Evolutionary conservation across 2,329 filamentous ascomycete species (phyloP).

Genomic region (Phialemoniopsis sp.): DNA sequence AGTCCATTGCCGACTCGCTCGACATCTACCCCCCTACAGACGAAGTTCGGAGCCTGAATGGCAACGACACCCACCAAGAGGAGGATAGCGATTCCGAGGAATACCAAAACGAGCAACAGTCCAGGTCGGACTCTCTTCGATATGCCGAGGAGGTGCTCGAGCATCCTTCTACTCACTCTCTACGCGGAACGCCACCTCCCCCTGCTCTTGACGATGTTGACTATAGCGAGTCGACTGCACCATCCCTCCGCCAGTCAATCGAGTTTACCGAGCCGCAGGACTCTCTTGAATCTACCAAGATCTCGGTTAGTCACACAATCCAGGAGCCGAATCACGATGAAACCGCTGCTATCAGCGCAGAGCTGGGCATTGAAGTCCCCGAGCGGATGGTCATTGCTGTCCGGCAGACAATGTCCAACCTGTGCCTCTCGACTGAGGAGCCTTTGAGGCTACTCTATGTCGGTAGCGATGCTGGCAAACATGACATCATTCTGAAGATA

Average conservation of each 20-base stretch:
- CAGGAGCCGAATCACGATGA: conserved; percentile 35
- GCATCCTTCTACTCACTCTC: conserved; percentile 29
- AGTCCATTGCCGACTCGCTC: conserved; percentile 24
- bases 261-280: conserved; percentile 37
- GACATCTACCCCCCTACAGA: conserved; percentile 16
- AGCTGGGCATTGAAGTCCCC: conserved; percentile 17
- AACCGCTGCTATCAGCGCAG: conserved; percentile 24
- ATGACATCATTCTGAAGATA: conserved; percentile 39
- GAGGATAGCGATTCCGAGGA: conserved; percentile 36
- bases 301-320: conserved; percentile 42
- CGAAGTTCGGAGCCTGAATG: conserved; percentile 22
- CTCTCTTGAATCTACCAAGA: conserved; percentile 26
- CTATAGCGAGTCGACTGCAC: too few species aligned
- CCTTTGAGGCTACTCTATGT: conserved; percentile 46
- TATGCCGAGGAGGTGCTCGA: conserved; percentile 45
- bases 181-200: background rate
- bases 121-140: conserved; percentile 33
- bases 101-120: conserved; percentile 28
- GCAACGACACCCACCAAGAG: conserved; percentile 38
- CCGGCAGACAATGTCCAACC: conserved; percentile 43
- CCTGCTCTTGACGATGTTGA: too few species aligned
- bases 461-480: conserved; percentile 33
- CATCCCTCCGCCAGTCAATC: conserved; percentile 27
- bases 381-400: conserved; percentile 35
- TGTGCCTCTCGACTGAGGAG: conserved; percentile 36